phyloP scores from a whole-genome alignment of 1,139 yeast species.

The Pichia sp. region DNA sequence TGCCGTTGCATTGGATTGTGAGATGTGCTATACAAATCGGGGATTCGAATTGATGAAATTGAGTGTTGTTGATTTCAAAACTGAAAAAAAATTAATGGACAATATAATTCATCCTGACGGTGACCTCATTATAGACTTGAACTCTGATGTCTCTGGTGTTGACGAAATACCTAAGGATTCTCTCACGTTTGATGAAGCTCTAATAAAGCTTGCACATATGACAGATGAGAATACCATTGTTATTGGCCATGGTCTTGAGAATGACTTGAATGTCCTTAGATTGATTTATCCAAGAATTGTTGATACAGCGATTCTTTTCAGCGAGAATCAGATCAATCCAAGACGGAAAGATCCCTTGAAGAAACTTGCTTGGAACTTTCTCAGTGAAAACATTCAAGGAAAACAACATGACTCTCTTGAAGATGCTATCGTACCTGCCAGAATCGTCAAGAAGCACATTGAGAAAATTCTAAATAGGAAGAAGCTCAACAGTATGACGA shows the following conservation, averaged over 20 bases:
- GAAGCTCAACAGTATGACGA: constrained; percentile 1
- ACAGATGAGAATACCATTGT: constrained; percentile 64
- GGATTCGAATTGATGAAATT: constrained; percentile 85
- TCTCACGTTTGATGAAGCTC: constrained; percentile 51
- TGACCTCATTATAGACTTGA: constrained; percentile 60
- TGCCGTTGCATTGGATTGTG: constrained; percentile 88
- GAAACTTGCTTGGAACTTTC: constrained; percentile 60
- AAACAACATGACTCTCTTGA: constrained; percentile 91
- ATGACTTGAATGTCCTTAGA: constrained; percentile 79
- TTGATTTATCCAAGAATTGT: constrained; percentile 65
- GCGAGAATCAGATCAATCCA: constrained; percentile 47
- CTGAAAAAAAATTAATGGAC: constrained; percentile 60
- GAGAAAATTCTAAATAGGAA: constrained; percentile 7
- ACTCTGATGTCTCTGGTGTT: constrained; percentile 84
- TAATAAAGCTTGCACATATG: constrained; percentile 41
- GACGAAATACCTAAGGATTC: constrained; percentile 51
- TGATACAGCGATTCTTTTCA: constrained; percentile 79
- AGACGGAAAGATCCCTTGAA: constrained; percentile 62
- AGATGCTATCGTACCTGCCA: constrained; percentile 84
- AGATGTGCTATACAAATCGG: constrained; percentile 84
- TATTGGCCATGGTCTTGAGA: constrained; percentile 91
- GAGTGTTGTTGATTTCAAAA: constrained; percentile 73
- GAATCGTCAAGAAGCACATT: constrained; percentile 48
- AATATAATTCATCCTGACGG: constrained; percentile 73
- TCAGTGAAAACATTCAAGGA: constrained; percentile 68